These are phyloP conservation scores for Graphilbum fragrans DNA, from an alignment of 2,329 filamentous ascomycete genomes.

Conservation along the genomic window DNA sequence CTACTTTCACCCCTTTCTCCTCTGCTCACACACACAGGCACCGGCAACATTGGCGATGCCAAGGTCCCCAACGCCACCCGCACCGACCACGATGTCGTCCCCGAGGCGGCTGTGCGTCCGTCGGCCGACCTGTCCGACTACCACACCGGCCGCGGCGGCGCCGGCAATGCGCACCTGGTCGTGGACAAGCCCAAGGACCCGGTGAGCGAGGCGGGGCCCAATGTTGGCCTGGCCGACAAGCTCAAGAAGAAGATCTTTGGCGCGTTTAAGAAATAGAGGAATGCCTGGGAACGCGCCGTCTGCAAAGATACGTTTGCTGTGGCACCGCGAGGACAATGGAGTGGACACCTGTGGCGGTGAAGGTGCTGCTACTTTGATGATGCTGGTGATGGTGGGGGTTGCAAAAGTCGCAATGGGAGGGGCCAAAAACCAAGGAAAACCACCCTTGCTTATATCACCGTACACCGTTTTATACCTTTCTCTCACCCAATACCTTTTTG, in stretches of 20 bases:
- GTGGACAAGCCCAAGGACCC: slow-evolving; percentile 16
- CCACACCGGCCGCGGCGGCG: slow-evolving; percentile 49
- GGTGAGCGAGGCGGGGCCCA: slow-evolving; percentile 12
- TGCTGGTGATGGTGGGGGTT: too few relatives aligned
- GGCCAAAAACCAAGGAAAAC: too few relatives aligned
- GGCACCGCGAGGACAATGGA: too few relatives aligned
- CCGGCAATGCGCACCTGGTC: slow-evolving; percentile 38
- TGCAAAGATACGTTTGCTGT: too few relatives aligned
- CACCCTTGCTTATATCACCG: too few relatives aligned
- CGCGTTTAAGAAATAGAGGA: slow-evolving; percentile 30
- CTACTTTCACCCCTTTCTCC: background rate
- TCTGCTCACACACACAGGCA: slow-evolving; percentile 24
- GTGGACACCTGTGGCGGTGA: too few relatives aligned
- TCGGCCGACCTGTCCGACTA: slow-evolving; percentile 35
- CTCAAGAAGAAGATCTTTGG: slow-evolving; percentile 43
- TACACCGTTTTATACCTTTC: too few relatives aligned
- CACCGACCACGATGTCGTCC: slow-evolving; percentile 38
- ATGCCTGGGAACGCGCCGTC: too few relatives aligned
- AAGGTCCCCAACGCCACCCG: slow-evolving; percentile 25
- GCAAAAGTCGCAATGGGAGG: too few relatives aligned
- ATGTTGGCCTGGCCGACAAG: slow-evolving; percentile 40
- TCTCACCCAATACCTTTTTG: too few relatives aligned
- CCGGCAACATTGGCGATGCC: slow-evolving; percentile 45
- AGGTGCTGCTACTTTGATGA: too few relatives aligned
- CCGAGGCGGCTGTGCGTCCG: slow-evolving; percentile 36